Base-by-base conservation (phyloP, 768 basidiomycete genomes). In the Sarcodon sp. region DNA sequence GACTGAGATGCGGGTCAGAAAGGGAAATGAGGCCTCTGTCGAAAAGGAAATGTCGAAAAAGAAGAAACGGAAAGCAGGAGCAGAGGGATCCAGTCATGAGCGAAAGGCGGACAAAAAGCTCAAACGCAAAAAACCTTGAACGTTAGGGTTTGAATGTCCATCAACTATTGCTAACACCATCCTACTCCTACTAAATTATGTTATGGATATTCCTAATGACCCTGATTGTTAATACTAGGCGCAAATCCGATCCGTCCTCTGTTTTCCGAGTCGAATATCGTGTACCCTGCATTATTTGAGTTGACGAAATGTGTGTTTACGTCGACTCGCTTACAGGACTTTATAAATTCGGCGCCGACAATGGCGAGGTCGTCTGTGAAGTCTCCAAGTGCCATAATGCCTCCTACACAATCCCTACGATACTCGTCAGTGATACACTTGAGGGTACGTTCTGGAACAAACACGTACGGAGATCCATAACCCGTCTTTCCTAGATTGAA, bases 331-430 rank as follows among this genome's bases (percentile, higher is more conserved):
- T 58, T 51, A 78, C 82, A 84, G 8, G 76, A 79, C 64, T 83
- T 84, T 43, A 83, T 57, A 55, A 84, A 82, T 54, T 70, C 73
- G 57, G 73, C 79, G 67, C 77, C 81, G 47, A 83, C 67, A 59
- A 84, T 76, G 11, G 74, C 72, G 21, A 85, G 63, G 57, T 76
- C 65, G 33, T 64, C 47, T 11, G 66, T 64, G 50, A 64, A 27
- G 12, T 49, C 48, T 7, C 62, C 69, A 1, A 75, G 56, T 0
- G 69, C 67, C 27, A 80, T 53, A 32, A 85, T 67, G 4, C 73
- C 76, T 5, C 73, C 79, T 3, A 82, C 64, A 57, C 80, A 82
- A 37, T 70, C 66, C 6, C 73, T 77, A 50, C 32, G 27, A 11
- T n/a, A 15, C 47, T 13, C n/a, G 31, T 33, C 13, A 16, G 1